These are phyloP conservation scores for Didymella pinodella DNA, from an alignment of 2,329 filamentous ascomycete species.

Conservation along the genomic window DNA sequence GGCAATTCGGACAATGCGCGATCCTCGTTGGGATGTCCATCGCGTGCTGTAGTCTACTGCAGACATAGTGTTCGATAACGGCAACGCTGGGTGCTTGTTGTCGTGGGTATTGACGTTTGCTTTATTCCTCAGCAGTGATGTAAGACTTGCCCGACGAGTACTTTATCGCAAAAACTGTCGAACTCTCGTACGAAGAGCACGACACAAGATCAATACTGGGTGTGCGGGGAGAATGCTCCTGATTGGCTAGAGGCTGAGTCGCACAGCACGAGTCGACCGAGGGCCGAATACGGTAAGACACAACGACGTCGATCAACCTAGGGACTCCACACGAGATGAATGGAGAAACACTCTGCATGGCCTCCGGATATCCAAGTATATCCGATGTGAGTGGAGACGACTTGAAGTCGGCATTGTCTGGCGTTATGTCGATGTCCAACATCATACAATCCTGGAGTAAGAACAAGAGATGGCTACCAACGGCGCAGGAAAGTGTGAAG, in stretches of 20 bases:
- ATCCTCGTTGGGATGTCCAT: conserved; percentile 41
- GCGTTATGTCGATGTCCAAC: not conserved
- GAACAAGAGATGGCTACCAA: conserved; percentile 11
- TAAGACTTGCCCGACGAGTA: not conserved
- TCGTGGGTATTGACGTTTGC: not conserved
- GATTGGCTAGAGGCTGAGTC: conserved; percentile 32
- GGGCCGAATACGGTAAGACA: conserved; percentile 12
- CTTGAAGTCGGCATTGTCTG: conserved; percentile 3
- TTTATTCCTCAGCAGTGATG: not conserved
- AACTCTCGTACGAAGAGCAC: not conserved
- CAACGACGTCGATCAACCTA: conserved; percentile 8
- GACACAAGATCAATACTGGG: not conserved
- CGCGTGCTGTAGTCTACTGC: conserved; percentile 29
- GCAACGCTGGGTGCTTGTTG: no score
- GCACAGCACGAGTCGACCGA: conserved; percentile 34
- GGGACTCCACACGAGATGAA: not conserved
- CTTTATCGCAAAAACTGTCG: not conserved
- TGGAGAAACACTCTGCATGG: not conserved
- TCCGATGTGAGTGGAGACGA: not conserved
- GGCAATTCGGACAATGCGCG: conserved; percentile 48
- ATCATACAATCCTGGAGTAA: not conserved
- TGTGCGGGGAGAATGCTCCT: conserved; percentile 25
- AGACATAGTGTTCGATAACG: conserved; percentile 20
- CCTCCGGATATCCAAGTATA: not conserved
- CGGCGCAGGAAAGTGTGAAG: not conserved